These are phyloP conservation scores for Samsoniella hepiali DNA, from an alignment of 2,329 filamentous ascomycete genomes.

Conservation along the genomic window DNA sequence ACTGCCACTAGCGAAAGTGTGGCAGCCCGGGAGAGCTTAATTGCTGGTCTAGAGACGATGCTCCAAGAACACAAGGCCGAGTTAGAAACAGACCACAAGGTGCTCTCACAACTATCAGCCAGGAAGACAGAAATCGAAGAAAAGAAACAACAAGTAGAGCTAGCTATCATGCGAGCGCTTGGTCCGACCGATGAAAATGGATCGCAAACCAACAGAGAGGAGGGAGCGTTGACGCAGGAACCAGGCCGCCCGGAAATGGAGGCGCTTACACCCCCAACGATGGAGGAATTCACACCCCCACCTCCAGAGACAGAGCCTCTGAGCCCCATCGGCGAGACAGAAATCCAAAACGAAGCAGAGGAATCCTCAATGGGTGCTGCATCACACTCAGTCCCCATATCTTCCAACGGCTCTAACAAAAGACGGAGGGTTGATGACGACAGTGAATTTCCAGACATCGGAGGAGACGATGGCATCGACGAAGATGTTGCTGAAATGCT, in stretches of 20 bases:
- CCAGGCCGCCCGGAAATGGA: constrained; percentile 78
- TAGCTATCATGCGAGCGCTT: constrained; percentile 83
- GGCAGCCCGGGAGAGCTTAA: constrained; percentile 74
- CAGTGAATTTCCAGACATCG: constrained; percentile 53
- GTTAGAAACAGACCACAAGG: constrained; percentile 65
- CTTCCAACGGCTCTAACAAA: constrained; percentile 54
- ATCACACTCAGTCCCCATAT: constrained; percentile 48
- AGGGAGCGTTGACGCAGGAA: constrained; percentile 51
- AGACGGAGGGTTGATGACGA: constrained; percentile 51
- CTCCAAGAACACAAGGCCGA: constrained; percentile 69
- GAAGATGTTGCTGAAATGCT: constrained; percentile 56
- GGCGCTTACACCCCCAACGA: constrained; percentile 62
- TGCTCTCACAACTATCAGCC: constrained; percentile 60
- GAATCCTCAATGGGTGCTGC: constrained; percentile 11
- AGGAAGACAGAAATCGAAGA: constrained; percentile 70
- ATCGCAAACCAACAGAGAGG: constrained; percentile 45
- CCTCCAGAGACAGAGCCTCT: constrained; percentile 23
- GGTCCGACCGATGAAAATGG: constrained; percentile 55
- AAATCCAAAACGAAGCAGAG: constrained; percentile 22
- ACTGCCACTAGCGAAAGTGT: constrained; percentile 86
- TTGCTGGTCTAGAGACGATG: constrained; percentile 78
- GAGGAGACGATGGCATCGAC: constrained; percentile 53
- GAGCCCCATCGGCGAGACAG: constrained; percentile 22
- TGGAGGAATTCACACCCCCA: constrained; percentile 26
- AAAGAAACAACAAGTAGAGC: constrained; percentile 85